phyloP scores from a whole-genome alignment of 495 filamentous ascomycete species.

The Trichoderma erinaceum region DNA sequence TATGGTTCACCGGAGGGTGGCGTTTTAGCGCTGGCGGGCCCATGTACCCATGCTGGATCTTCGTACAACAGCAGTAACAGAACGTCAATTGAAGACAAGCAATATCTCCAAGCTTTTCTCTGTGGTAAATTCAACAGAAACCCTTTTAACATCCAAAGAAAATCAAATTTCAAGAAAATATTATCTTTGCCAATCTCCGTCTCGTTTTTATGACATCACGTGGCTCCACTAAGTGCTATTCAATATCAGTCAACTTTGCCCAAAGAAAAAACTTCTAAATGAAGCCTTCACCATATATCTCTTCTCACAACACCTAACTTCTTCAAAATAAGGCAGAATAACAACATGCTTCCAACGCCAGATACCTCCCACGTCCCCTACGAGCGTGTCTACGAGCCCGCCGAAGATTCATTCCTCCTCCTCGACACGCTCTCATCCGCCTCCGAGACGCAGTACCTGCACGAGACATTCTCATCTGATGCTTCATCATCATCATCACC shows the following conservation, averaged over 20 bases:
- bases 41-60: too few species aligned
- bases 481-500: constrained; percentile 18
- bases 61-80: too few species aligned
- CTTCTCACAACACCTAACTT: constrained; percentile 5
- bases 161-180: not conserved
- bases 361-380: constrained; percentile 85
- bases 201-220: constrained; percentile 19
- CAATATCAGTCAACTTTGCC: constrained; percentile 13
- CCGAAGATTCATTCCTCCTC: constrained; percentile 92
- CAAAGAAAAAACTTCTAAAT: constrained; percentile 20
- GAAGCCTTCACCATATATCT: constrained; percentile 24
- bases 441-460: constrained; percentile 66
- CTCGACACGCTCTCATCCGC: constrained; percentile 81
- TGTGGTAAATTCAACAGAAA: constrained; percentile 19
- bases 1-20: too few species aligned
- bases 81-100: too few species aligned
- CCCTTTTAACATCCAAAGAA: not conserved
- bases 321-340: not conserved
- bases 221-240: constrained; percentile 18
- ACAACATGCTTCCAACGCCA: constrained; percentile 79
- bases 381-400: constrained; percentile 81
- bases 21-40: constrained; percentile 8
- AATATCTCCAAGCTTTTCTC: too few species aligned
- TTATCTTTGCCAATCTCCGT: not conserved
- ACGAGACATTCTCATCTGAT: constrained; percentile 46